Conservation (phyloP, 208 protist genomes). For the Wallacemonas rigidus region DNA sequence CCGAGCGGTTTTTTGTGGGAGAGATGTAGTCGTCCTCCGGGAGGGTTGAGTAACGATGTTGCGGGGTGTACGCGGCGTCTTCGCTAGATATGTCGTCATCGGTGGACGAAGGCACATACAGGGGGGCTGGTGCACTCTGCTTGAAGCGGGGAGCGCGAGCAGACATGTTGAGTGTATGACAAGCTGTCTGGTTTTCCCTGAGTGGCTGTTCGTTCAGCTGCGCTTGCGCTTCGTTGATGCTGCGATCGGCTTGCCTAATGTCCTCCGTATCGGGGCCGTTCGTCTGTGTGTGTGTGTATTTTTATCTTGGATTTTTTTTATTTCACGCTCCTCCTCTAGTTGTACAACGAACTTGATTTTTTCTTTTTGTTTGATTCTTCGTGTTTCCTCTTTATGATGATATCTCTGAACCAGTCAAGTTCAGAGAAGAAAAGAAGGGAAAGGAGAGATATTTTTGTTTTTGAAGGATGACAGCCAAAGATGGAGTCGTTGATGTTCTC, state of each 20-base stretch:
- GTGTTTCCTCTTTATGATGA: background rate
- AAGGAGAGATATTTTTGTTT: background rate
- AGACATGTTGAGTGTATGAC: background rate
- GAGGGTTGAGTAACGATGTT: constrained; percentile 16
- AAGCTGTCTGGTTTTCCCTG: too few species aligned
- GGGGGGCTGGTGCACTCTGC: constrained; percentile 7
- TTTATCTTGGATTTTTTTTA: background rate
- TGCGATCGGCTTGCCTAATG: too few species aligned
- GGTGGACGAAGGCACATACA: constrained; percentile 11
- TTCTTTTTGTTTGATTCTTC: background rate
- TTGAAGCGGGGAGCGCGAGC: background rate
- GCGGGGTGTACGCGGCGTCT: background rate
- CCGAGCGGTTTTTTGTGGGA: constrained; percentile 2
- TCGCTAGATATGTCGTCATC: background rate
- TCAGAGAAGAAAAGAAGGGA: constrained; percentile 4
- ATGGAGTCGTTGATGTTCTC: too few species aligned
- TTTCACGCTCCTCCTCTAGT: background rate
- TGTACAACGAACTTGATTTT: background rate
- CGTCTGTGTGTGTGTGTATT: background rate
- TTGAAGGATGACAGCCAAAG: constrained; percentile 8
- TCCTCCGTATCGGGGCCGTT: too few species aligned
- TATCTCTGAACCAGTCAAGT: background rate
- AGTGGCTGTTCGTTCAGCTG: too few species aligned
- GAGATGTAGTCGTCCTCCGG: constrained; percentile 17
- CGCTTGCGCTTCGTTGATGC: too few species aligned